phyloP scores from a whole-genome alignment of 352 stramenopile genomes.

The Aphanomyces astaci region DNA sequence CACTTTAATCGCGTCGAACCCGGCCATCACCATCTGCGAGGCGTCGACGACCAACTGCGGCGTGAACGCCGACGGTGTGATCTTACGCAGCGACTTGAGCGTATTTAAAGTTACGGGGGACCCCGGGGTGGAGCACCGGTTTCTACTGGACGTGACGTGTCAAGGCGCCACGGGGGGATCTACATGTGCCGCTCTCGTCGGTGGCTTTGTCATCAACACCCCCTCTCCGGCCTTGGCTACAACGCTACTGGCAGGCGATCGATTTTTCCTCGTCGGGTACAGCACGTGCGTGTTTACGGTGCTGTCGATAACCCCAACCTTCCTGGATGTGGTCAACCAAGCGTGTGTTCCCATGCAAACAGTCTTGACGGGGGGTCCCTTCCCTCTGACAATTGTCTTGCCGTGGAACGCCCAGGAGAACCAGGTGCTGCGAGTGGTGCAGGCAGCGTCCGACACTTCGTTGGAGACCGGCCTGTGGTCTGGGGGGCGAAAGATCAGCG shows the following conservation, averaged over 20 bases:
- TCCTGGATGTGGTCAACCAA: constrained; percentile 33
- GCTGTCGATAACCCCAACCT: constrained; percentile 25
- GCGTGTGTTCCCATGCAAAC: constrained; percentile 29
- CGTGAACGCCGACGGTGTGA: constrained; percentile 42
- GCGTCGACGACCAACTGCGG: constrained; percentile 28
- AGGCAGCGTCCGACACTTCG: constrained; percentile 40
- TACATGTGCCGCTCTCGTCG: constrained; percentile 22
- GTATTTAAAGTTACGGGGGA: constrained; percentile 79
- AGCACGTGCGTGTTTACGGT: constrained; percentile 50
- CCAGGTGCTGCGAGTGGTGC: constrained; percentile 41
- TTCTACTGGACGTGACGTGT: constrained; percentile 35
- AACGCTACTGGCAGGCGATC: constrained; percentile 36
- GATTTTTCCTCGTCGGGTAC: constrained; percentile 48
- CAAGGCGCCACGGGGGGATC: constrained; percentile 25
- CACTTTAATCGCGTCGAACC: constrained; percentile 31
- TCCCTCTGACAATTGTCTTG: constrained; percentile 32
- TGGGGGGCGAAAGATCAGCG: constrained; percentile 65
- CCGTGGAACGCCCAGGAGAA: constrained; percentile 63
- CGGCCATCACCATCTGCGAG: constrained; percentile 24
- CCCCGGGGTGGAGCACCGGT: constrained; percentile 41
- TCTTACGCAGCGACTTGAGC: constrained; percentile 86
- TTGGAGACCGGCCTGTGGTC: constrained; percentile 37
- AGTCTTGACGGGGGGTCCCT: constrained; percentile 22
- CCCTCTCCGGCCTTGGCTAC: constrained; percentile 31
- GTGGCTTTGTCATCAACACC: constrained; percentile 28